Evolutionary conservation across 495 filamentous ascomycete genomes (phyloP), one percentile per base, ranked within the genome.

Genomic region (Stereocaulon alpinum): DNA sequence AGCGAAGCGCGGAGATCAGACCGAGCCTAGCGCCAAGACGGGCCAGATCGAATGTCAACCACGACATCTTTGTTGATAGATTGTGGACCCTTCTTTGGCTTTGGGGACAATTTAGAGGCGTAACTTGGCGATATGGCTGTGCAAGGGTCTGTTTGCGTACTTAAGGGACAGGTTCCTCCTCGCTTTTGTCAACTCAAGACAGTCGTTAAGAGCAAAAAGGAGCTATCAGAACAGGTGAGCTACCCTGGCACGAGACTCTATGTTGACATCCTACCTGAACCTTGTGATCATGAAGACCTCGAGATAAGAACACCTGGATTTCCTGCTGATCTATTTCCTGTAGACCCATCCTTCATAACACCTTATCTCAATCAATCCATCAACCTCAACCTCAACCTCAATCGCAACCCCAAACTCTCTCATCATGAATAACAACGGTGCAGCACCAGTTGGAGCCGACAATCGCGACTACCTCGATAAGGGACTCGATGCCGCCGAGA

Each of bases 391-490:
- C n/a, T 18, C 34, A 18, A 17, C 24, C 24, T 24, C 12, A n/a
- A 32, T 32, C 27, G 3, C 27, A 50, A 50, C 2, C 47, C 11
- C 7, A n/a, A 0, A 15, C 40, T 10, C 20, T 24, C 12, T 18
- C 29, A 59, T 18, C 48, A 59, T 59, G 57, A n/a, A 59, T 10
- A 41, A 45, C 48, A 12, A 22, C 18, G 11, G 34, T 9, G 48
- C 48, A 53, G n/a, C 30, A 24, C 40, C 11, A 34, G 57, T 15
- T 10, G 57, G 57, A 14, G 27, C 48, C 17, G 69, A 40, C 40
- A 22, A 61, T 18, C 58, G 54, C 17, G 62, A 64, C 27, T 64
- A 61, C 20, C 55, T 64, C 10, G 62, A 64, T 34, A 64, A 64
- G 45, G 62, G 62, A 50, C 45, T 56, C 29, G 42, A 44, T 17